A percentile compares a stretch with the other conserved stretches of the same genome.
These are phyloP conservation scores for Alternaria novae-zelandiae DNA, from an alignment of 2,329 filamentous ascomycete species.

Conservation along the genomic window DNA sequence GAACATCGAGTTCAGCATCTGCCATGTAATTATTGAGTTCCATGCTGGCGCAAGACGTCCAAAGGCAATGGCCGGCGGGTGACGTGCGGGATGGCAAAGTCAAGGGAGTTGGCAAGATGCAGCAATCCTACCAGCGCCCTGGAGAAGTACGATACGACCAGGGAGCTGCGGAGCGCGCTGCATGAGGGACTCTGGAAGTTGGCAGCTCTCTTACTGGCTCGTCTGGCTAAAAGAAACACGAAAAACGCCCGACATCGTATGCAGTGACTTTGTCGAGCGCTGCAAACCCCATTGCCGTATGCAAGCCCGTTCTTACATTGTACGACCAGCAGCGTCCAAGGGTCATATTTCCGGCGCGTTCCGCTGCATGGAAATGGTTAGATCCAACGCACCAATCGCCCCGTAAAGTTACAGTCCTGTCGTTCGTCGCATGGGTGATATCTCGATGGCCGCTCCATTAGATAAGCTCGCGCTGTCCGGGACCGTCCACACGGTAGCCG, in stretches of 20 bases:
- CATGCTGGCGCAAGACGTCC: constrained; percentile 9
- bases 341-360: not conserved
- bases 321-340: not conserved
- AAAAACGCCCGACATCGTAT: not conserved
- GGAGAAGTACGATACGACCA: not conserved
- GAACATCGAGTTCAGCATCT: constrained; percentile 16
- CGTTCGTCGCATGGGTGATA: not conserved
- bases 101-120: not conserved
- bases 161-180: not conserved
- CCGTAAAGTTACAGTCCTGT: not conserved
- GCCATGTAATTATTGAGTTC: constrained; percentile 17
- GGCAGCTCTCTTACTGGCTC: not conserved
- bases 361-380: not conserved
- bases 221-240: not conserved
- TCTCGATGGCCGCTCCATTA: constrained; percentile 3
- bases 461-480: constrained; percentile 14
- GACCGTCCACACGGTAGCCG: constrained; percentile 13
- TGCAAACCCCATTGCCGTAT: not conserved
- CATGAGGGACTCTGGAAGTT: not conserved
- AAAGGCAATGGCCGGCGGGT: not conserved
- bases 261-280: not conserved
- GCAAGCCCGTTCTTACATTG: not conserved
- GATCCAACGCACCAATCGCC: not conserved
- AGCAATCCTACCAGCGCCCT: not conserved
- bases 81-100: not conserved